Base-by-base conservation (phyloP, 1,139 yeast species). In the Pichia cactophila region DNA sequence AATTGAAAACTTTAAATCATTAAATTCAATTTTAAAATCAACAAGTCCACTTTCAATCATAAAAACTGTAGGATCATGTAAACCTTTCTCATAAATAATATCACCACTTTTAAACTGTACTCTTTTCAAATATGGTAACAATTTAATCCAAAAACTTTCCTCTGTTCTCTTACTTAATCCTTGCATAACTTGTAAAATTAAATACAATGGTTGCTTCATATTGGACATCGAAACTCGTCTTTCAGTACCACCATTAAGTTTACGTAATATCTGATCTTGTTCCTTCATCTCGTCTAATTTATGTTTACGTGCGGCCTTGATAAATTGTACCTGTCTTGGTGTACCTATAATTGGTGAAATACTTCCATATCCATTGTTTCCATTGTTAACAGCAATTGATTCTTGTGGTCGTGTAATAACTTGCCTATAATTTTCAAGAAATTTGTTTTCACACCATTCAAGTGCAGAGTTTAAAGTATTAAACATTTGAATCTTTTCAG, bases 381-480 rank as follows among this genome's bases (percentile, higher is more conserved):
- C 11, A 35, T 17, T 35, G 23, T 35, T 5, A 16, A 35, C 38
- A 16, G 48, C 17, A 39, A 51, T 48, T 6, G n/a, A 7, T 23
- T 35, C 38, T n/a, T 35, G 31, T 14, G 44, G 36, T 17, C 10
- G 5, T 8, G 26, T 52, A 31, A 69, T 55, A 16, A 58, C 43
- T 35, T 69, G 66, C 52, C 68, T 73, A 67, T 86, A 89, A 45
- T 87, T 82, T 44, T 78, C 73, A 59, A 92, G 73, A 60, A 89
- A 88, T 57, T 85, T 82, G 67, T 92, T 90, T 63, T 92, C 99
- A 71, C 97, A 88, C 96, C 96, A 90, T 66, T 92, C 97, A 47
- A 92, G 73, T 0, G 96, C 96, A 54, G 86, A 78, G 62, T 94
- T 92, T 55, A 92, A 73, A 50, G 87, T 84, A 51, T 78, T 77